phyloP scores from a whole-genome alignment of 371 early-diverging fungal species.

The Syncephalastrum monosporum region DNA sequence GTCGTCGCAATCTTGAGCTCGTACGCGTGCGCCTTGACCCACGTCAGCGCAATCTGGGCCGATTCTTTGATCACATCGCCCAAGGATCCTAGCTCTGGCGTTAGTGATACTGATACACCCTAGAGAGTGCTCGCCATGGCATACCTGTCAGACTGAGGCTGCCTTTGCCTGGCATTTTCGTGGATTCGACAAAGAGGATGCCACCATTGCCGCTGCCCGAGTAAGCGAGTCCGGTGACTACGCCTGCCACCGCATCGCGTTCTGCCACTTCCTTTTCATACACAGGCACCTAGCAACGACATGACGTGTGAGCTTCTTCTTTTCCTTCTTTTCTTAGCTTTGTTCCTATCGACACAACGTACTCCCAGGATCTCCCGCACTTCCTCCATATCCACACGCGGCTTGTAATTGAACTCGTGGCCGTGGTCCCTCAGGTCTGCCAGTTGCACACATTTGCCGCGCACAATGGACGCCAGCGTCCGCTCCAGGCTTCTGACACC shows the following conservation, averaged over 20 bases:
- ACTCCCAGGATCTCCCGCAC: conserved; percentile 68
- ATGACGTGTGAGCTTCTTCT: too few species aligned
- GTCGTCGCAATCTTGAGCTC: conserved; percentile 53
- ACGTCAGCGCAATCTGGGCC: conserved; percentile 76
- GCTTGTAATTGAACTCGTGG: conserved; percentile 19
- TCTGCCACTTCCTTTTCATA: conserved; percentile 70
- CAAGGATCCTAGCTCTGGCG: conserved; percentile 60
- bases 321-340: too few species aligned
- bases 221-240: conserved; percentile 84
- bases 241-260: conserved; percentile 66
- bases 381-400: conserved; percentile 32
- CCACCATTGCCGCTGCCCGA: conserved; percentile 77
- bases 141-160: conserved; percentile 68
- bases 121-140: not conserved
- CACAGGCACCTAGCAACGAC: conserved; percentile 22
- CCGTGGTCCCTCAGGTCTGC: conserved; percentile 35
- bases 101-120: conserved; percentile 2
- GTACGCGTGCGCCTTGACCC: conserved; percentile 76
- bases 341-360: conserved; percentile 7
- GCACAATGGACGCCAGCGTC: conserved; percentile 72
- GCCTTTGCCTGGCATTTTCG: conserved; percentile 76
- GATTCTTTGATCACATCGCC: conserved; percentile 91
- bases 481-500: conserved; percentile 84
- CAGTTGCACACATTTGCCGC: conserved; percentile 72
- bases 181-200: conserved; percentile 80